Percentiles rank a stretch among this genome's conserved stretches.
These are phyloP conservation scores for Boletus rubescentipes DNA, from an alignment of 768 basidiomycete genomes.

Conservation along the genomic window DNA sequence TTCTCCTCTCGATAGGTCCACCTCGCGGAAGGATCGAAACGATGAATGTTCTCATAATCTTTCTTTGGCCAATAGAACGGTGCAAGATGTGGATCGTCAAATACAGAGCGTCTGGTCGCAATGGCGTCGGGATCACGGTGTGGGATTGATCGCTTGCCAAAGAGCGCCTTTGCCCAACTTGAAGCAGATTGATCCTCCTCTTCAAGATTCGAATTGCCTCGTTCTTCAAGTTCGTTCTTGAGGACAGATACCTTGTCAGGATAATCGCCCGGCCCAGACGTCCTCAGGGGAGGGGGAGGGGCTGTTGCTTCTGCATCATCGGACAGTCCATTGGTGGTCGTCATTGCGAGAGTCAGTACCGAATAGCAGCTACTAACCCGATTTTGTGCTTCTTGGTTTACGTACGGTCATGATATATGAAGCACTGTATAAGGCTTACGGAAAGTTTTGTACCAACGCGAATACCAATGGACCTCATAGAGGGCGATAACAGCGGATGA, in stretches of 20 bases:
- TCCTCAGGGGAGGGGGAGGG: not conserved
- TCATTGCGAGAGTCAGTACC: too few species aligned
- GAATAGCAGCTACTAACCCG: too few species aligned
- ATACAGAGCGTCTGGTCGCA: constrained; percentile 52
- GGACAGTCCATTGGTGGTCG: too few species aligned
- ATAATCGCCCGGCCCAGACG: not conserved
- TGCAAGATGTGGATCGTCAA: constrained; percentile 44
- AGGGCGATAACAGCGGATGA: too few species aligned
- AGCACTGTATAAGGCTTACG: too few species aligned
- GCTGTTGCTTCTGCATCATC: not conserved
- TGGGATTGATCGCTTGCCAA: not conserved
- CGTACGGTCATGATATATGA: too few species aligned
- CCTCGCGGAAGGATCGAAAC: constrained; percentile 54
- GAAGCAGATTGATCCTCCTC: not conserved
- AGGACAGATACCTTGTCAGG: not conserved
- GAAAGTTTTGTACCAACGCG: too few species aligned
- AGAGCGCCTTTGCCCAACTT: constrained; percentile 2
- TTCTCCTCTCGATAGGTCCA: constrained; percentile 61
- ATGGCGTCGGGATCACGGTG: constrained; percentile 35
- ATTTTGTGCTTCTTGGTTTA: too few species aligned
- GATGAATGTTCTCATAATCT: constrained; percentile 53
- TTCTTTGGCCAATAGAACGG: constrained; percentile 40
- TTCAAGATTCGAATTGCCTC: not conserved
- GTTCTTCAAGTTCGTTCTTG: not conserved
- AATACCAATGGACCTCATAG: too few species aligned